These are phyloP conservation scores for Saturnispora sanitii DNA, from an alignment of 805 yeast species.

Conservation along the genomic window DNA sequence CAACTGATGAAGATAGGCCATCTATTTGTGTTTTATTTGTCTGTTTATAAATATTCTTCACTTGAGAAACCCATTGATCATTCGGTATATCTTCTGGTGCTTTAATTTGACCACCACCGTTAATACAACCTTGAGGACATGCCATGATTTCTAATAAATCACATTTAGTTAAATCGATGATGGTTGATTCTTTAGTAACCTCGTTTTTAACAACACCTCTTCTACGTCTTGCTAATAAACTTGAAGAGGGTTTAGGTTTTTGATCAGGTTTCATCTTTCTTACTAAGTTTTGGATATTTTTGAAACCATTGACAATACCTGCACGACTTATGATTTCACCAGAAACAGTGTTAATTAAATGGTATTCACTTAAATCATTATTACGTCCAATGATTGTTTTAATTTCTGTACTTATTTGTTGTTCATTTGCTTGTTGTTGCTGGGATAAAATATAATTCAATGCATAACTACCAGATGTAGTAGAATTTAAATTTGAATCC, in stretches of 20 bases:
- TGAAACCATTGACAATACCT: constrained; percentile 78
- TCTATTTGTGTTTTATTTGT: no score
- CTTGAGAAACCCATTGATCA: constrained; percentile 33
- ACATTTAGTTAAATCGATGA: constrained; percentile 54
- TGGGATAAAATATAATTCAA: constrained; percentile 43
- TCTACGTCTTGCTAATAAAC: constrained; percentile 34
- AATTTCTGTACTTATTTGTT: constrained; percentile 19
- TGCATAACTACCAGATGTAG: constrained; percentile 93
- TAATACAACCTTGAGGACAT: constrained; percentile 95
- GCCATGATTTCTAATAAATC: constrained; percentile 95
- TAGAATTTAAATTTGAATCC: constrained; percentile 75
- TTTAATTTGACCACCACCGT: constrained; percentile 88
- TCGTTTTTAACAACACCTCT: constrained; percentile 23
- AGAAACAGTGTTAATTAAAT: constrained; percentile 33
- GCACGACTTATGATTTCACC: constrained; percentile 41
- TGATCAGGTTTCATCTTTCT: constrained; percentile 54
- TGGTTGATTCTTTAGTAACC: neutral
- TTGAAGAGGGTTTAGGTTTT: constrained; percentile 12
- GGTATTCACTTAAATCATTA: constrained; percentile 62
- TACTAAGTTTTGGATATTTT: constrained; percentile 89
- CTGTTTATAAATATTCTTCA: neutral
- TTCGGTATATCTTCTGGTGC: constrained; percentile 28
- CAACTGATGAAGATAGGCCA: no score
- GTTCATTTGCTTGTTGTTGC: no score
- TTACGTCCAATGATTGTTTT: constrained; percentile 55